Evolutionary conservation across 805 yeast species (phyloP), one percentile per base, ranked within the genome.

Genomic region (Schwanniomyces yamadae): DNA sequence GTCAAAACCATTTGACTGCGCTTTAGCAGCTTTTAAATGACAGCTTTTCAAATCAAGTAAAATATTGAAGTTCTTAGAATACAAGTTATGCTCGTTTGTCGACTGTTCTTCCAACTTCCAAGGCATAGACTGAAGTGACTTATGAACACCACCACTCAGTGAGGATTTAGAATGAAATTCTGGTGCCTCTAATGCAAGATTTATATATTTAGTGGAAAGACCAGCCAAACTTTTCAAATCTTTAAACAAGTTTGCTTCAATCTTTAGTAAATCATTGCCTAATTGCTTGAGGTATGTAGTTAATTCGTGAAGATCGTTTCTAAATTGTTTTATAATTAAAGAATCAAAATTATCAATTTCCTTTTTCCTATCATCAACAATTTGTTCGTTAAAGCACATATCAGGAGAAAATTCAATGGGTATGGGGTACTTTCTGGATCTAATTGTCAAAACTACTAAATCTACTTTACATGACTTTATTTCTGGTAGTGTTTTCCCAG

Each of bases 381-480:
- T 60, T 15, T 58, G 57, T 28, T 63, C 68, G 11, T 48, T 43
- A 42, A 64, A 63, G 37, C 64, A 61, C 59, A 65, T 56, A 17
- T 64, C 71, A 36, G 62, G 69, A 39, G 57, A 60, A 41, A 68
- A 46, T 27, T 66, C 71, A 5, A 68, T 50, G 2, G 74, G 74
- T 11, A 68, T 59, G 6, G 45, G 53, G 33, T 65, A 52, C 32
- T 63, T 65, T 15, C 49, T 50, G 2, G 71, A 59, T 21, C 61
- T 39, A 9, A 63, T 48, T 2, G 71, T 63, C n/a, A 59, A 52
- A 4, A 48, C 64, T 16, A 63, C 60, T 35, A 68, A 47, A 33
- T 68, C 73, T 10, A 59, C 47, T n/a, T 49, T 43, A 6, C 66
- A 29, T 4, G 50, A 45, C 41, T 63, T 66, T 33, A 67, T 46